These are phyloP conservation scores for Boletales sp. DNA, from an alignment of 768 basidiomycete species.

Conservation along the genomic window DNA sequence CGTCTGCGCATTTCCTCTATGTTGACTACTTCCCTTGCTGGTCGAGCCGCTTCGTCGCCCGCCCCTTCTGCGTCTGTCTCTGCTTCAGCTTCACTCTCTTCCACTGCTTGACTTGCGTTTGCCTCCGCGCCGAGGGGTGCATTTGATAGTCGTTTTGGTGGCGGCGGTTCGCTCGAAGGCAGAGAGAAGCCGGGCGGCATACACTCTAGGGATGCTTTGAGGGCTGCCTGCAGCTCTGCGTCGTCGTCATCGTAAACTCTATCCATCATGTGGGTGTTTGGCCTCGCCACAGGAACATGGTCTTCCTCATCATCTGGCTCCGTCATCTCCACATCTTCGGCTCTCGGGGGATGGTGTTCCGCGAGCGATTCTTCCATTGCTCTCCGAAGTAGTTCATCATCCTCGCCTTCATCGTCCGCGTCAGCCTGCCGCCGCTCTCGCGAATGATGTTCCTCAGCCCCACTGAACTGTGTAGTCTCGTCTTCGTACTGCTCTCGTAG, in stretches of 20 bases:
- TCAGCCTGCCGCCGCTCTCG: slow-evolving; percentile 3
- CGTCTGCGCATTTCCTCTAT: slow-evolving; percentile 67
- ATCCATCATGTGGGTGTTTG: slow-evolving; percentile 14
- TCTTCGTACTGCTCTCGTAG: slow-evolving; percentile 55
- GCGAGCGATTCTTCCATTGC: slow-evolving; percentile 31
- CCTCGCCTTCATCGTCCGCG: slow-evolving; percentile 38
- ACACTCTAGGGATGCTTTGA: slow-evolving; percentile 75
- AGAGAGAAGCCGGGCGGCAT: slow-evolving; percentile 51
- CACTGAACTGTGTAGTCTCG: slow-evolving; percentile 31
- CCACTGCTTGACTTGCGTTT: slow-evolving; percentile 8
- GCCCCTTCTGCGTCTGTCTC: slow-evolving; percentile 26
- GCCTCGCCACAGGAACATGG: slow-evolving; percentile 2
- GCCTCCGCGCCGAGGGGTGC: slow-evolving; percentile 1
- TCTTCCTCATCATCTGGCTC: slow-evolving; percentile 27
- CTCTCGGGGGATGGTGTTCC: slow-evolving; percentile 13
- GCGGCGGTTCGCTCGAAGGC: slow-evolving; percentile 20
- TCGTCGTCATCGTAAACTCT: slow-evolving; percentile 85
- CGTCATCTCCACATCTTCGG: slow-evolving; percentile 17
- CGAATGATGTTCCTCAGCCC: slow-evolving; percentile 6
- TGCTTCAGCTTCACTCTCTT: slow-evolving; percentile 27
- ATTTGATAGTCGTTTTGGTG: slow-evolving; percentile 15
- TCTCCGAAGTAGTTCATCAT: slow-evolving; percentile 48
- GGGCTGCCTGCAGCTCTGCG: slow-evolving; percentile 80
- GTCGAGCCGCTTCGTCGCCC: slow-evolving; percentile 2
- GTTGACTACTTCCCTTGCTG: slow-evolving; percentile 37